phyloP scores from a whole-genome alignment of 768 basidiomycete species.

The Rhodocollybia butyracea region DNA sequence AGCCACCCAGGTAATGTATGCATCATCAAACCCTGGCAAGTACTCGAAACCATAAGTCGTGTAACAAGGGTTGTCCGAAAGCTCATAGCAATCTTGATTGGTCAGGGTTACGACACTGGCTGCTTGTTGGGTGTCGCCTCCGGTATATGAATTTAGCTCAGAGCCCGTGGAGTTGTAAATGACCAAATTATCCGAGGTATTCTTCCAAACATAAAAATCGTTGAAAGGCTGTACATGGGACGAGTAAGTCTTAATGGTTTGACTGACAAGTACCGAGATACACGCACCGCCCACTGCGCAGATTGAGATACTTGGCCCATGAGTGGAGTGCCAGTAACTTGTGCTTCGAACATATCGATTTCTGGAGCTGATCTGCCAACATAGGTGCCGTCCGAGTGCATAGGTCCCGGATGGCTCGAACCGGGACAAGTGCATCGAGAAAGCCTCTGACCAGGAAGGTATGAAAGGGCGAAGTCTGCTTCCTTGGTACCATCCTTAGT shows the following conservation, averaged over 20 bases:
- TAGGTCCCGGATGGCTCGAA: conserved; percentile 83
- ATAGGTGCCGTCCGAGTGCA: conserved; percentile 67
- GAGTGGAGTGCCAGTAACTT: conserved; percentile 46
- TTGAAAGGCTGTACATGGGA: conserved; percentile 61
- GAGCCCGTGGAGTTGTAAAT: conserved; percentile 56
- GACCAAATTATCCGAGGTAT: conserved; percentile 55
- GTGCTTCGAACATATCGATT: conserved; percentile 89
- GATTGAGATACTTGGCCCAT: conserved; percentile 74
- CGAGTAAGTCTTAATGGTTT: background rate
- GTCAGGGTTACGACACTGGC: conserved; percentile 71
- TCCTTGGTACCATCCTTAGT: conserved; percentile 55
- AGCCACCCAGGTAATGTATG: conserved; percentile 84
- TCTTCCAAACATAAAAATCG: conserved; percentile 64
- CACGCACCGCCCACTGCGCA: conserved; percentile 75
- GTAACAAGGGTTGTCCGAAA: conserved; percentile 52
- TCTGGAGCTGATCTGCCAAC: conserved; percentile 85
- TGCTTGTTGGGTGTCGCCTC: conserved; percentile 73
- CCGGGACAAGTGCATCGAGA: conserved; percentile 84
- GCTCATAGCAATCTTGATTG: conserved; percentile 68
- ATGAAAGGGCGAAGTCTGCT: conserved; percentile 50
- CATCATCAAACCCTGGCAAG: conserved; percentile 60
- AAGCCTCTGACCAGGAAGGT: conserved; percentile 75
- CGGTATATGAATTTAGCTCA: conserved; percentile 59
- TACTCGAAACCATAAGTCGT: conserved; percentile 81
- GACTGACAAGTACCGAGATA: background rate